Evolutionary conservation across 768 basidiomycete species (phyloP).

Genomic region (Lanmaoa pseudosensibilis): DNA sequence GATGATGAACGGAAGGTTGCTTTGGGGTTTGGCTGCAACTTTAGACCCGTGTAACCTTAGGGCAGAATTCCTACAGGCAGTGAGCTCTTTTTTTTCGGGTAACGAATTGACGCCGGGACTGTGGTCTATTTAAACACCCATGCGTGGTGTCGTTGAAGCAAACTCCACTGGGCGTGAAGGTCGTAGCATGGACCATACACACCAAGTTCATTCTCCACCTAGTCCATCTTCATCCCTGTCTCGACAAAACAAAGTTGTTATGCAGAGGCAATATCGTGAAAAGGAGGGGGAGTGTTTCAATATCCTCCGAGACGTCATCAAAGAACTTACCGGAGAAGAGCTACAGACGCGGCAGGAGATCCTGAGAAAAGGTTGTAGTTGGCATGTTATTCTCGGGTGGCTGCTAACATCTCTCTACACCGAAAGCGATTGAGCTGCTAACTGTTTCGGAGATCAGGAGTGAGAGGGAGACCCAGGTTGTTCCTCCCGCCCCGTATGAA

Average conservation of each 20-base stretch:
- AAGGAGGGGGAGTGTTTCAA: slow-evolving; percentile 21
- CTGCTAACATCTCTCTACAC: not conserved
- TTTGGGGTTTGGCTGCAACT: no score
- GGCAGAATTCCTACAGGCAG: no score
- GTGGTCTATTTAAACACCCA: not conserved
- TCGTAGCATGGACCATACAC: no score
- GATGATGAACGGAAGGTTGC: no score
- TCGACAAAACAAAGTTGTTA: slow-evolving; percentile 12
- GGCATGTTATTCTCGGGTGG: no score
- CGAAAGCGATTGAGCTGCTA: slow-evolving; percentile 5
- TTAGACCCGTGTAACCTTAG: no score
- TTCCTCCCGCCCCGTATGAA: not conserved
- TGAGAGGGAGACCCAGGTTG: not conserved
- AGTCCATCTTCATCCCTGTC: not conserved
- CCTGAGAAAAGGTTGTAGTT: slow-evolving; percentile 21
- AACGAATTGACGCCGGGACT: no score
- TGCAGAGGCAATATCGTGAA: slow-evolving; percentile 24
- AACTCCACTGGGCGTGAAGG: no score
- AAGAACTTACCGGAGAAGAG: slow-evolving; percentile 19
- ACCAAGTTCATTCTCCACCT: not conserved
- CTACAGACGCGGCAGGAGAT: slow-evolving; percentile 20
- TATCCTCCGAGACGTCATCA: slow-evolving; percentile 16
- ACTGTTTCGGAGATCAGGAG: not conserved
- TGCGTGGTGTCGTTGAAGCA: not conserved
- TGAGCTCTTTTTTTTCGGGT: no score